Evolutionary conservation across 1,139 yeast species (phyloP), one percentile per base, ranked within the genome.

Genomic region (Tardiomyces digboiensis): DNA sequence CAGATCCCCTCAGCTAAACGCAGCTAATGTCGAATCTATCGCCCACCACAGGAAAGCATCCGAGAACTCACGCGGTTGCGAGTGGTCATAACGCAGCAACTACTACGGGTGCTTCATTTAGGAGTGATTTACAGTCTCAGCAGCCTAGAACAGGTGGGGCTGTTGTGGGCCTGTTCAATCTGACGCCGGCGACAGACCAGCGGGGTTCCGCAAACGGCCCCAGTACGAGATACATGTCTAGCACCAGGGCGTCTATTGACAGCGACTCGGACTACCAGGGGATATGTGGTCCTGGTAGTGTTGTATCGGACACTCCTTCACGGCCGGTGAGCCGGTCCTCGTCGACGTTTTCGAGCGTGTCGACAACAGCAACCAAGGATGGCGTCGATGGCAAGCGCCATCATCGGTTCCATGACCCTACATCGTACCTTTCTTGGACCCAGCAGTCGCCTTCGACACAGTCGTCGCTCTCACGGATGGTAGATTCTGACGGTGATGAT

Each of bases 351-450:
- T 78, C 85, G 2, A 80, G 83, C 42, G 61, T 80, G 29, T 79
- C 86, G 0, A 79, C 82, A 19, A 80, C 83, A 2, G 87, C 87
- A 12, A 79, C 84, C 21, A 80, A 80, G 54, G 87, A 81, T 56
- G 87, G 87, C 0, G 62, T 80, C 7, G 86, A 80, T 58, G 87
- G 87, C 2, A 74, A 76, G 52, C 62, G 73, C 43, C 66, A 76
- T 42, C 78, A 74, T 52, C 64, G 77, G 47, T 50, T 56, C n/a
- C 71, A 69, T 2, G 70, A 67, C 36, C 70, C 71, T 7, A 61
- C 63, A 18, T 57, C 56, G 7, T 58, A 56, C 43, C 40, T 51
- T 7, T 44, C 49, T 14, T 58, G 61, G 61, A 8, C 33, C 16
- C 33, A 26, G 38, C 38, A n/a, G 19, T 18, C 20, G 4, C 38